Conservation (phyloP, 371 early-diverging fungal genomes). For the Mortierella sp. region DNA sequence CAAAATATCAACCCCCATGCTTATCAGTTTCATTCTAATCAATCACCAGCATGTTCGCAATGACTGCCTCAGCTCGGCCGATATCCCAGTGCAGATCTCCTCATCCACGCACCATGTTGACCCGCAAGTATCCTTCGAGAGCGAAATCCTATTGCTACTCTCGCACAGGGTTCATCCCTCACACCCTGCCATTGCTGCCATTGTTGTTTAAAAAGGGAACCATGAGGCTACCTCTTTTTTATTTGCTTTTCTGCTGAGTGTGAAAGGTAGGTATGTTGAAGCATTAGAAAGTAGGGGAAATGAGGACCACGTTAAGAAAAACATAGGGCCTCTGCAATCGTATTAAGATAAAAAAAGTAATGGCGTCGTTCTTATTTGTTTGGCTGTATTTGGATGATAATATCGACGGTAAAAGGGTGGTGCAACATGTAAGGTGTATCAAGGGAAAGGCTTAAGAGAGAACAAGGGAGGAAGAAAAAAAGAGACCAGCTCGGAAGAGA, state of each 20-base stretch:
- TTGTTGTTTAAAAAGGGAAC: not conserved
- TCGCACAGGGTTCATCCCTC: too few species aligned
- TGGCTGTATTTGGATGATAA: slow-evolving; percentile 9
- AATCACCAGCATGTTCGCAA: not conserved
- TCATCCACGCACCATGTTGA: too few species aligned
- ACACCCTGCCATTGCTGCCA: too few species aligned
- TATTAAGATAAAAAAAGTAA: not conserved
- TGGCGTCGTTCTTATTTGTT: slow-evolving; percentile 3
- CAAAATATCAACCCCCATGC: not conserved
- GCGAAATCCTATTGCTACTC: too few species aligned
- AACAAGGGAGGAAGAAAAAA: not conserved
- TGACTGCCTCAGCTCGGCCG: too few species aligned
- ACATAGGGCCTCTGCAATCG: not conserved
- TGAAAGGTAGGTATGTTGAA: not conserved
- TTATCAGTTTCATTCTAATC: not conserved
- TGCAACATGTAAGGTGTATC: slow-evolving; percentile 1
- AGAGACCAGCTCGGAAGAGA: slow-evolving; percentile 14
- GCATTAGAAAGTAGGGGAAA: not conserved
- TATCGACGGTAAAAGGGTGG: not conserved
- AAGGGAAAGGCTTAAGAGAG: not conserved
- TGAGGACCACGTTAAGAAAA: not conserved
- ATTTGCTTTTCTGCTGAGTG: not conserved
- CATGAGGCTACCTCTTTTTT: not conserved
- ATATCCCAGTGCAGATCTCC: too few species aligned
- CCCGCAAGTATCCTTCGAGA: too few species aligned